Base-by-base conservation (phyloP, 2,329 filamentous ascomycete genomes). In the Microcyclospora tardicrescens region DNA sequence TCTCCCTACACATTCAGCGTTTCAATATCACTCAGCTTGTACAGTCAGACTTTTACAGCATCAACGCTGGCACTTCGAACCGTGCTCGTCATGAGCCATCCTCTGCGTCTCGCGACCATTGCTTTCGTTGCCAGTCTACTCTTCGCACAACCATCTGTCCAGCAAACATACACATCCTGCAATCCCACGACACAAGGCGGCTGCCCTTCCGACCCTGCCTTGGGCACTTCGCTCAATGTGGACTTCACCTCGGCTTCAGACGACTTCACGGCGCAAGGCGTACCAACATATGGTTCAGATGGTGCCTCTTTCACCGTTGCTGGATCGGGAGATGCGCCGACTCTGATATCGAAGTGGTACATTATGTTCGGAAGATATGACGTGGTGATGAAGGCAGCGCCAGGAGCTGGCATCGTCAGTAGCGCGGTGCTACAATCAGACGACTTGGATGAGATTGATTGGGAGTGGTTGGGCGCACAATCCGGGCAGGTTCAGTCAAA, bases 361-460 rank as follows among this genome's bases (percentile, higher is more conserved):
- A 94, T 98, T 66, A 96, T 98, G 91, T 98, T 95, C 60, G 91
- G 91, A 49, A 82, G 80, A 47, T 83, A 95, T 56, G 82, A 93
- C 48, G 75, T 87, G 49, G 79, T 76, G 27, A 72, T 95, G 67
- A 87, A 89, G 63, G 78, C 85, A 16, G 86, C 91, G 10, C 80
- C 86, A 0, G 91, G 91, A 6, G 78, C 75, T 9, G 91, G 91
- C 42, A 95, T 98, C 52, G 87, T 98, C 48, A 93, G 84, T 61
- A 91, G 85, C 34, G 73, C 91, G 10, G 85, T 98, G 9, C 68
- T 98, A 47, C 80, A 93, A 63, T 96, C 89, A 11, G 89, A 96
- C 60, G 75, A 76, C 53, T 73, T 95, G 34, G 91, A 98, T 62
- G 91, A 98, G 66, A 93, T 98, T 55, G 91, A 98, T 61, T 83